Conservation (phyloP, 1,284 basidiomycete genomes). For the Acaromyces ingoldii region DNA sequence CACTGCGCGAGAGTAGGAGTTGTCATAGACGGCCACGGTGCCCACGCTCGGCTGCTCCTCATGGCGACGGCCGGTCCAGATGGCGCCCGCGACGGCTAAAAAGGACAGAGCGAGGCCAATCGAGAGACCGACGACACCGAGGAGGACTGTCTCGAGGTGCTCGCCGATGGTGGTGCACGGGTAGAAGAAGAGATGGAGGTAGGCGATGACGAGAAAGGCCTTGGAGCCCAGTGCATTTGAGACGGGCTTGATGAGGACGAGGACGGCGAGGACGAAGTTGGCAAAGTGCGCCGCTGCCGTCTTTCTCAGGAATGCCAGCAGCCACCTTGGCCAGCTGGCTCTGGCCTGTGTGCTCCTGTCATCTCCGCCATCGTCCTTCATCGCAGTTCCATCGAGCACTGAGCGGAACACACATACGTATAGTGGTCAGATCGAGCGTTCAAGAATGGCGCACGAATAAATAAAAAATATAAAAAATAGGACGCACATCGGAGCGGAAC, state of each 20-base stretch:
- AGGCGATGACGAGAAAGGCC: constrained; percentile 17
- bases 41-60: background rate
- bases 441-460: too few relatives aligned
- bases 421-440: too few relatives aligned
- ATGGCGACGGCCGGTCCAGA: constrained; percentile 26
- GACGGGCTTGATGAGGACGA: constrained; percentile 18
- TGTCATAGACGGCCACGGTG: constrained; percentile 16
- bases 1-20: constrained; percentile 21
- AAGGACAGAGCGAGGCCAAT: constrained; percentile 24
- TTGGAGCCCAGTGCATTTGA: constrained; percentile 16
- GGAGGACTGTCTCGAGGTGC: constrained; percentile 28
- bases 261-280: constrained; percentile 20
- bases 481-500: too few relatives aligned
- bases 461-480: too few relatives aligned
- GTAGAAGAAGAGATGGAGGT: constrained; percentile 33
- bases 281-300: constrained; percentile 5
- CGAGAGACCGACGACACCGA: constrained; percentile 22
- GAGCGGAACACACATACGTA: too few relatives aligned
- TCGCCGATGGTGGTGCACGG: constrained; percentile 29
- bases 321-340: background rate
- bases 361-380: too few relatives aligned
- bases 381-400: too few relatives aligned
- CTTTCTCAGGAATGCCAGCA: background rate
- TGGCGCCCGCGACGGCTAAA: constrained; percentile 20
- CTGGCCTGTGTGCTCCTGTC: too few relatives aligned